Evolutionary conservation across 768 basidiomycete species (phyloP).

Genomic region (Fibroporia radiculosa): DNA sequence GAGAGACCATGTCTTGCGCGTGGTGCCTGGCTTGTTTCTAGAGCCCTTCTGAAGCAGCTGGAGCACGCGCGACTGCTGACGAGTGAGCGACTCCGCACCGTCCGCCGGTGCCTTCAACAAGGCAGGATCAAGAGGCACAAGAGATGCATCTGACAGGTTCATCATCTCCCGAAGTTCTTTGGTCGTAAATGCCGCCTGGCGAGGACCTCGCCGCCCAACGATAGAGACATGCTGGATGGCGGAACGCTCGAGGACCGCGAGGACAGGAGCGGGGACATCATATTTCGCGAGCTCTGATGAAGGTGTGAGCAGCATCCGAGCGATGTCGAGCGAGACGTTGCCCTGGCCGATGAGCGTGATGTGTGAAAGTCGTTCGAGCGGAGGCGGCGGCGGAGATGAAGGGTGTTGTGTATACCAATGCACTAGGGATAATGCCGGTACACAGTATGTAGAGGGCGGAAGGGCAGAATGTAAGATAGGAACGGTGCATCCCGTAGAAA

Average conservation of each 20-base stretch:
- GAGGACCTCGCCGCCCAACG: constrained; percentile 78
- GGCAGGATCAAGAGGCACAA: constrained; percentile 50
- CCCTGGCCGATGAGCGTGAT: constrained; percentile 89
- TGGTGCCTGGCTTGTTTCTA: constrained; percentile 37
- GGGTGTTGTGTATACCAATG: constrained; percentile 98
- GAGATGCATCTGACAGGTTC: constrained; percentile 49
- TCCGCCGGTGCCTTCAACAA: constrained; percentile 30
- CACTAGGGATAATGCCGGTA: constrained; percentile 77
- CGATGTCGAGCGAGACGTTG: constrained; percentile 90
- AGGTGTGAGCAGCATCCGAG: constrained; percentile 78
- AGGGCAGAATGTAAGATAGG: constrained; percentile 51
- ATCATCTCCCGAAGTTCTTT: constrained; percentile 90
- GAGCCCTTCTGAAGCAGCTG: constrained; percentile 64
- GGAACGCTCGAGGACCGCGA: constrained; percentile 57
- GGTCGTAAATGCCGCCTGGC: constrained; percentile 84
- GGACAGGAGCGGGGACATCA: constrained; percentile 71
- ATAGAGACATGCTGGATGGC: constrained; percentile 72
- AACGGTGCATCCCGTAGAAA: constrained; percentile 79
- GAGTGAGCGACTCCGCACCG: constrained; percentile 31
- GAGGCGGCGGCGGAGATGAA: constrained; percentile 40
- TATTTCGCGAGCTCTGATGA: constrained; percentile 54
- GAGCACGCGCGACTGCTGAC: constrained; percentile 60
- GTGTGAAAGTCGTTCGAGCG: constrained; percentile 57
- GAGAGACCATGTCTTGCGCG: constrained; percentile 68
- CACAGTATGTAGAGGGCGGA: constrained; percentile 39